phyloP scores from a whole-genome alignment of 192 early-diverging fungal genomes.

The Podila horticola region DNA sequence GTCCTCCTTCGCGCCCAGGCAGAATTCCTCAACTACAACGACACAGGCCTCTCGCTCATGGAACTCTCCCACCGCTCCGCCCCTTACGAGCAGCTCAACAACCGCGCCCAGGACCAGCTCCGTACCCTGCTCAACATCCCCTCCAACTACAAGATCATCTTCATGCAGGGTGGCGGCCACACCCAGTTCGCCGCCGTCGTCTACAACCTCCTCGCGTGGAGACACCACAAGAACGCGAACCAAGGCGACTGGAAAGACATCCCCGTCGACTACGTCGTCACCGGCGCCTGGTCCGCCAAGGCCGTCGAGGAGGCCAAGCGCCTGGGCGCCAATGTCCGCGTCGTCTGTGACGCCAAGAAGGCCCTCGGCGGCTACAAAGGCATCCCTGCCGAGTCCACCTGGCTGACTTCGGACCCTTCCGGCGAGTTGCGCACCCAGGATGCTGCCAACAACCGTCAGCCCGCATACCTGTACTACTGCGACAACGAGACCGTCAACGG shows the following conservation, averaged over 20 bases:
- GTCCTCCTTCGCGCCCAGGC: conserved; percentile 88
- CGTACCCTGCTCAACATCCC: conserved; percentile 82
- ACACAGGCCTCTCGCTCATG: conserved; percentile 91
- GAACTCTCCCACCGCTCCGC: conserved; percentile 95
- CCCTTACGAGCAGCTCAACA: conserved; percentile 81
- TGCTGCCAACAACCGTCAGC: conserved; percentile 69
- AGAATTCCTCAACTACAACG: conserved; percentile 85
- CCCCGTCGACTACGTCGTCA: conserved; percentile 89
- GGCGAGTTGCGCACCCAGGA: conserved; percentile 5
- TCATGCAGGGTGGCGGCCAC: conserved; percentile 96
- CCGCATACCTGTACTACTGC: conserved; percentile 95
- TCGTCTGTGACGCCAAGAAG: conserved; percentile 79
- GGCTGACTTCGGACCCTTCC: conserved; percentile 53
- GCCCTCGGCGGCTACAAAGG: conserved; percentile 58
- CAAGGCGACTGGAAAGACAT: conserved; percentile 47
- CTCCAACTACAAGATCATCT: conserved; percentile 89
- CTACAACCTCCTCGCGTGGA: conserved; percentile 86
- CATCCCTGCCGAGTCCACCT: conserved; percentile 69
- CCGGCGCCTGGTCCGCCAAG: conserved; percentile 91
- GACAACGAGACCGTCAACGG: conserved; percentile 99
- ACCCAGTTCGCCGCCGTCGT: conserved; percentile 92
- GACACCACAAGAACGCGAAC: conserved; percentile 26
- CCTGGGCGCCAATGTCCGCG: conserved; percentile 83
- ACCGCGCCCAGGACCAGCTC: conserved; percentile 78
- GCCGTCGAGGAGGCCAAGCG: conserved; percentile 86